Evolutionary conservation across 2,329 filamentous ascomycete genomes (phyloP).

Genomic region (Ilyonectria robusta): DNA sequence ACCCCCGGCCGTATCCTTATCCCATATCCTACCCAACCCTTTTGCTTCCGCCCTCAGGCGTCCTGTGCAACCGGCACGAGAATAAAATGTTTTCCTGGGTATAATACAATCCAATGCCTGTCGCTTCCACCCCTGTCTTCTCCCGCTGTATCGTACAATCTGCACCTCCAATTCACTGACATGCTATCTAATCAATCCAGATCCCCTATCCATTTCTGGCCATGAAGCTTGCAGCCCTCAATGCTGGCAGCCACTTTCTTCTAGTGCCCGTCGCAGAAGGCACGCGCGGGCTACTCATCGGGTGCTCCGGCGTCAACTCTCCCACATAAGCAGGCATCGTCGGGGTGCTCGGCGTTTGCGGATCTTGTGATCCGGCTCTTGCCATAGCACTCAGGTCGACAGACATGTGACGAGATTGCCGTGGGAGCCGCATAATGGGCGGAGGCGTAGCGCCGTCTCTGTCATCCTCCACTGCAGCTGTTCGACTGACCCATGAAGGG

Average conservation of each 20-base stretch:
- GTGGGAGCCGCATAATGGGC: conserved; percentile 66
- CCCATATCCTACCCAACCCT: conserved; percentile 14
- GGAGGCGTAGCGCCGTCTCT: conserved; percentile 67
- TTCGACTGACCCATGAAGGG: conserved; percentile 57
- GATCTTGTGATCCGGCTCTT: conserved; percentile 31
- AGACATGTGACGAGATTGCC: conserved; percentile 49
- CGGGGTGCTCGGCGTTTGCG: conserved; percentile 35
- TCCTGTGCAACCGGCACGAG: conserved; percentile 28
- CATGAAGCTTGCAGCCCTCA: conserved; percentile 47
- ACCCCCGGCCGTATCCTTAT: conserved; percentile 27
- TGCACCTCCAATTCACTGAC: conserved; percentile 19
- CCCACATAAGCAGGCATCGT: conserved; percentile 25
- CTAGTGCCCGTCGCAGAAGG: conserved; percentile 46
- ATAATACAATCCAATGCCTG: conserved; percentile 42
- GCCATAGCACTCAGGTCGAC: conserved; percentile 34
- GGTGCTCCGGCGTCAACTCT: conserved; percentile 36
- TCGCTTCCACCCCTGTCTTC: conserved; percentile 25
- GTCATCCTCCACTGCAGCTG: conserved; percentile 57
- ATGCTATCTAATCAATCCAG: conserved; percentile 34
- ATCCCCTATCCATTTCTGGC: conserved; percentile 47
- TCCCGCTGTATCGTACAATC: conserved; percentile 28
- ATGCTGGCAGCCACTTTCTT: conserved; percentile 55
- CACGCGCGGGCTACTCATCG: conserved; percentile 34
- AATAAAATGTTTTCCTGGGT: conserved; percentile 26
- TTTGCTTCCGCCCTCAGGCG: conserved; percentile 25